A percentile compares a stretch with the other conserved stretches of the same genome.
Evolutionary conservation across 1,284 basidiomycete genomes (phyloP).

Genomic region (Ceratobasidium theobromae): DNA sequence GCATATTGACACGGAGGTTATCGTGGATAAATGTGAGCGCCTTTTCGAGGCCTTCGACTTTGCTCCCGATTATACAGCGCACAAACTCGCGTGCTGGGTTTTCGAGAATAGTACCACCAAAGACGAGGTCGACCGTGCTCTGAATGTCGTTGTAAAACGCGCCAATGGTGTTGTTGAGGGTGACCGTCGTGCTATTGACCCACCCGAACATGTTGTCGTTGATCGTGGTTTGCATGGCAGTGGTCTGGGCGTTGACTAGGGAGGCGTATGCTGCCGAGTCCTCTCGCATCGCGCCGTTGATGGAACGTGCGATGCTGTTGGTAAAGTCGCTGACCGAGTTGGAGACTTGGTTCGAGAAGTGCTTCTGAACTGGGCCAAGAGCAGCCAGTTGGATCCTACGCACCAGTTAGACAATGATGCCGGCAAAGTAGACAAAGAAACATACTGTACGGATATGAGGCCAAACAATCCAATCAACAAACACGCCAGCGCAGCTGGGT

Average conservation of each 20-base stretch:
- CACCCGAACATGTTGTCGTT: constrained; percentile 89
- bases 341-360: constrained; percentile 61
- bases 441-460: constrained; percentile 65
- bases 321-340: constrained; percentile 67
- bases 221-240: constrained; percentile 68
- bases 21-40: constrained; percentile 91
- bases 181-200: constrained; percentile 89
- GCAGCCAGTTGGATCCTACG: constrained; percentile 76
- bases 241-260: constrained; percentile 71
- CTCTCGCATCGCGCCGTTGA: constrained; percentile 79
- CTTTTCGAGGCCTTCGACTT: constrained; percentile 81
- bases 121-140: constrained; percentile 66
- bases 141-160: constrained; percentile 75
- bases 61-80: constrained; percentile 84
- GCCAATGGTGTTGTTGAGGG: constrained; percentile 79
- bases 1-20: constrained; percentile 79
- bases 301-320: constrained; percentile 65
- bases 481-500: constrained; percentile 85
- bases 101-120: constrained; percentile 81
- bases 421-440: background rate
- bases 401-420: background rate
- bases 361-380: constrained; percentile 65
- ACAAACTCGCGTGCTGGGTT: constrained; percentile 83
- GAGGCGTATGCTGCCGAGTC: constrained; percentile 76
- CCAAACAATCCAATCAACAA: constrained; percentile 90